phyloP scores from a whole-genome alignment of 2,329 filamentous ascomycete genomes.

The Coniochaeta hoffmannii region DNA sequence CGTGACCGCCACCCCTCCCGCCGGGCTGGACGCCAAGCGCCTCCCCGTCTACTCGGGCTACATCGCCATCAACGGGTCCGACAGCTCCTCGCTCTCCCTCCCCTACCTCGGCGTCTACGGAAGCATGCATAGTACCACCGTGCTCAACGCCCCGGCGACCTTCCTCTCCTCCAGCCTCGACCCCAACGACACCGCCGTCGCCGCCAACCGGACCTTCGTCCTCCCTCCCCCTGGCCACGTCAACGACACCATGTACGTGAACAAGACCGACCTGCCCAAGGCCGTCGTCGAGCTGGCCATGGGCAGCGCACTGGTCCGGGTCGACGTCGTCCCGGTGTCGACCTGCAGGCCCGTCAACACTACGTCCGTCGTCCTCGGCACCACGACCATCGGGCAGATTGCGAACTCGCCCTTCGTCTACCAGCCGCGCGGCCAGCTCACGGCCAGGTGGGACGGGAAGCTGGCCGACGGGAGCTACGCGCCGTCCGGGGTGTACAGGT shows the following conservation, averaged over 20 bases:
- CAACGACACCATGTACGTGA: slow-evolving; percentile 18
- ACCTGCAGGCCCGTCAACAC: slow-evolving; percentile 17
- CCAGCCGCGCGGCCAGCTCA: slow-evolving; percentile 23
- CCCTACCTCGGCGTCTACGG: slow-evolving; percentile 33
- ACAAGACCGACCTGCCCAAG: slow-evolving; percentile 26
- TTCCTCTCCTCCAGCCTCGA: slow-evolving; percentile 21
- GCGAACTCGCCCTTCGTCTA: slow-evolving; percentile 29
- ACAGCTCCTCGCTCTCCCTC: slow-evolving; percentile 28
- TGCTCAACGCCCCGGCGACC: slow-evolving; percentile 22
- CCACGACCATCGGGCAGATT: slow-evolving; percentile 34
- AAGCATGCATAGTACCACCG: slow-evolving; percentile 24
- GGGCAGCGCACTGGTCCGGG: slow-evolving; percentile 34
- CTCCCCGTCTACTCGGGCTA: slow-evolving; percentile 42
- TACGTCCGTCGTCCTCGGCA: slow-evolving; percentile 24
- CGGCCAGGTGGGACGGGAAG: slow-evolving; percentile 35
- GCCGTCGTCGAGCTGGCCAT: slow-evolving; percentile 34
- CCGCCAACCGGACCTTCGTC: slow-evolving; percentile 29
- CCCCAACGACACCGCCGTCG: slow-evolving; percentile 13
- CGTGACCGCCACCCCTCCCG: slow-evolving; percentile 36
- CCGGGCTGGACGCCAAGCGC: slow-evolving; percentile 26
- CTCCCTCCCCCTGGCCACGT: slow-evolving; percentile 32
- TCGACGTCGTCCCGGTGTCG: slow-evolving; percentile 34
- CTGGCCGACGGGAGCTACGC: slow-evolving; percentile 39
- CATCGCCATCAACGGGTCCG: slow-evolving; percentile 35
- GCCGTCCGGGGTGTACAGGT: slow-evolving; percentile 40